Conservation (phyloP, 768 basidiomycete genomes). For the Harrya chromipes region DNA sequence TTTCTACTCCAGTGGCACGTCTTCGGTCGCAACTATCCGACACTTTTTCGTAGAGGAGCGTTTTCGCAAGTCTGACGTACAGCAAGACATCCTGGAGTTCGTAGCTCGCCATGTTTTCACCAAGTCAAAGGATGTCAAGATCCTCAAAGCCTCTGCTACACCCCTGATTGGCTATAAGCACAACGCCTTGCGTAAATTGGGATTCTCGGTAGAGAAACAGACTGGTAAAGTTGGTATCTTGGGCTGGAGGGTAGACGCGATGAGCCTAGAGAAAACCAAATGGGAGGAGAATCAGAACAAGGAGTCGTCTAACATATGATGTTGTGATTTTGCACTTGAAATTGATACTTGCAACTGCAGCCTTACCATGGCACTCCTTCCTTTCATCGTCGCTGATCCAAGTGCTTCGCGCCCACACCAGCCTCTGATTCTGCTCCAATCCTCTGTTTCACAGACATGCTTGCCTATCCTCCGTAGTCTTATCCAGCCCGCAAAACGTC, state of each 20-base stretch:
- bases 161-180: conserved; percentile 51
- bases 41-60: conserved; percentile 72
- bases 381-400: conserved; percentile 27
- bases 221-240: conserved; percentile 50
- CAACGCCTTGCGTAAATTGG: conserved; percentile 41
- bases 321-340: background rate
- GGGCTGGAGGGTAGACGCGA: conserved; percentile 50
- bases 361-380: conserved; percentile 25
- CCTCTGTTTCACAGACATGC: conserved; percentile 55
- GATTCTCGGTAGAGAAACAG: conserved; percentile 48
- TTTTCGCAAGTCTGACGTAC: conserved; percentile 54
- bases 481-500: conserved; percentile 28
- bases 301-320: conserved; percentile 9
- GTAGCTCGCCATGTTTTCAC: conserved; percentile 59
- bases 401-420: conserved; percentile 29
- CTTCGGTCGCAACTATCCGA: conserved; percentile 61
- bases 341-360: too few relatives aligned
- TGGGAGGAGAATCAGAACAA: conserved; percentile 40
- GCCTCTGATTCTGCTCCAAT: conserved; percentile 55
- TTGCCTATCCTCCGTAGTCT: conserved; percentile 53
- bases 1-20: conserved; percentile 32
- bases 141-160: conserved; percentile 46
- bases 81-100: conserved; percentile 63
- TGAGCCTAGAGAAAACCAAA: conserved; percentile 41
- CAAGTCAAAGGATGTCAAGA: conserved; percentile 38